These are phyloP conservation scores for Stramenopiles sp. DNA, from an alignment of 352 stramenopile species.

Conservation along the genomic window DNA sequence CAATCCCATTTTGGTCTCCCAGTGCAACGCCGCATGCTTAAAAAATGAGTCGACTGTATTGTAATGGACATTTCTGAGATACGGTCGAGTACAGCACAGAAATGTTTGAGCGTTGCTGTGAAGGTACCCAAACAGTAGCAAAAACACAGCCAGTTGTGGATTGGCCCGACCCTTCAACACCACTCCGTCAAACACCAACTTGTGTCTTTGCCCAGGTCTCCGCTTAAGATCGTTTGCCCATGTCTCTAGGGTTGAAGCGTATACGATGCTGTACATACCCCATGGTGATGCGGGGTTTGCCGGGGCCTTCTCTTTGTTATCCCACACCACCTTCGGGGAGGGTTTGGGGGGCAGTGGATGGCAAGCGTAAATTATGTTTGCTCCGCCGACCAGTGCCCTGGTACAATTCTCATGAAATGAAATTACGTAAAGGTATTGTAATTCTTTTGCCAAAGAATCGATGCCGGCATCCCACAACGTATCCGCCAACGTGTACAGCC, in stretches of 20 bases:
- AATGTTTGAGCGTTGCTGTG: not conserved
- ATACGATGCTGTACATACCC: not conserved
- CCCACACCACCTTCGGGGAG: not conserved
- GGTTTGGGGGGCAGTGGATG: not conserved
- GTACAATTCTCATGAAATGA: not conserved
- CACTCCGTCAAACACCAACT: not conserved
- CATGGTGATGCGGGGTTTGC: not conserved
- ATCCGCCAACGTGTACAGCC: not conserved
- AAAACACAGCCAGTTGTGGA: not conserved
- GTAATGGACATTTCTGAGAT: slow-evolving; percentile 2
- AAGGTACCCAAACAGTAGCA: not conserved
- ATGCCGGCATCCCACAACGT: not conserved
- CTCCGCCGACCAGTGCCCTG: not conserved
- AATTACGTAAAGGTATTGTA: not conserved
- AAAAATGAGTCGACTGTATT: not conserved
- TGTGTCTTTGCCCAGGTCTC: too few species aligned
- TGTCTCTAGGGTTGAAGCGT: not conserved
- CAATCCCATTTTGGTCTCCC: not conserved
- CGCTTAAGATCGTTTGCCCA: not conserved
- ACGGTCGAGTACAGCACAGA: slow-evolving; percentile 7
- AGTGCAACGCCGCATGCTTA: not conserved
- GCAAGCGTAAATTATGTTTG: not conserved
- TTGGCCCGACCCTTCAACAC: slow-evolving; percentile 1
- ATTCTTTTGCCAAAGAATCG: not conserved
- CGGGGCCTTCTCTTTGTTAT: not conserved